Evolutionary conservation across 2,329 filamentous ascomycete species (phyloP), one percentile per base, ranked within the genome.

Genomic region (Aspergillus carbonarius): DNA sequence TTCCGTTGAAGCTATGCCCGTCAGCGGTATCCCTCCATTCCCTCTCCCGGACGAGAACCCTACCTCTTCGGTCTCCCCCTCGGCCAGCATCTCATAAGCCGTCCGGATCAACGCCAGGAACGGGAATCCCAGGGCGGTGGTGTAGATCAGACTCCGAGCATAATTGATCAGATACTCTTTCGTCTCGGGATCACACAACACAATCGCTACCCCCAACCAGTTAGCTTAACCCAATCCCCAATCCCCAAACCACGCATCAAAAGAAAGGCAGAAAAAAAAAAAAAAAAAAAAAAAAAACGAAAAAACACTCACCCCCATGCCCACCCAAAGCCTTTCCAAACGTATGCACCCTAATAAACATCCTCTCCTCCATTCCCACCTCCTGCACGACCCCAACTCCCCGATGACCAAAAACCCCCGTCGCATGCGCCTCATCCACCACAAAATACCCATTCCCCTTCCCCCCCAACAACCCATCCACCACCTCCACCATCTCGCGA

Each of bases 71-170:
- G 82, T 84, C 32, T 76, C 69, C 0, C 83, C 84, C 1, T 74
- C 70, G 8, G 68, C 70, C n/a, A 91, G 74, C 32, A 86, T 80
- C 7, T 81, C 78, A 66, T 88, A 89, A 0, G 81, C 79, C 0
- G 83, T 79, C 42, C 80, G 76, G 54, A 90, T 86, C 13, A 82
- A 82, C 0, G 83, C 83, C 1, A 90, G 78, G 1, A 82, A 80
- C 0, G 87, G 83, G 40, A 85, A 85, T 0, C 85, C 82, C 75
- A 90, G 81, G 30, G 88, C 87, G 0, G 88, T 91, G 0, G 88
- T 91, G 71, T 91, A 92, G 55, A 92, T 91, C 42, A 92, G 75
- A 1, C 83, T 86, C n/a, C 88, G 83, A 0, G 89, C 88, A 67
- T 92, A 92, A 68, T 92, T 92, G 72, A 91, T 83, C 53, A 92